Evolutionary conservation across 495 filamentous ascomycete genomes (phyloP).

Genomic region (Neurospora sp.): DNA sequence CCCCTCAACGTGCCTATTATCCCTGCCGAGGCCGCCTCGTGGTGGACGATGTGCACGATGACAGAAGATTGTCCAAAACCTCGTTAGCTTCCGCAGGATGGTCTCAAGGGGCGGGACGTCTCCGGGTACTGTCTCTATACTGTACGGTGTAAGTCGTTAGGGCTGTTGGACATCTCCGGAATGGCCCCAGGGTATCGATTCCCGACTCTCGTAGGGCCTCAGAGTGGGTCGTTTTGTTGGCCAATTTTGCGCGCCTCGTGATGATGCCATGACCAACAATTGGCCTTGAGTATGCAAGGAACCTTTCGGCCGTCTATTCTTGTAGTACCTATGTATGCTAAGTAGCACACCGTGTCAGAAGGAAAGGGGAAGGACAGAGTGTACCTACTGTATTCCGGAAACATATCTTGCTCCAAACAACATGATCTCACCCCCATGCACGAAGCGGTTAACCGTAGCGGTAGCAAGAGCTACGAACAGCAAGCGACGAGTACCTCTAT

Average conservation of each 20-base stretch:
- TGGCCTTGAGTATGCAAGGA: neutral
- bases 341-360: neutral
- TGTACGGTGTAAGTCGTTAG: neutral
- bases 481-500: neutral
- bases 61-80: neutral
- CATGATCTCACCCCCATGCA: neutral
- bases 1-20: neutral
- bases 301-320: neutral
- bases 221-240: neutral
- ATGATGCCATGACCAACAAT: neutral
- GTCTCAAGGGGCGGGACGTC: neutral
- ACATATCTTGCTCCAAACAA: neutral
- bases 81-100: neutral
- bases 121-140: neutral
- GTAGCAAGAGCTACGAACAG: neutral
- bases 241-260: conserved; percentile 2
- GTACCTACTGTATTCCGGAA: neutral
- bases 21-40: neutral
- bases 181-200: neutral
- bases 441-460: neutral
- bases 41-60: neutral
- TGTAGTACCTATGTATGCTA: neutral
- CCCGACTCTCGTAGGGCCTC: neutral
- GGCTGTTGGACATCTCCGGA: too few relatives aligned
- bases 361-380: neutral